Conservation (phyloP, 1,284 basidiomycete genomes). For the Ganoderma sp. region DNA sequence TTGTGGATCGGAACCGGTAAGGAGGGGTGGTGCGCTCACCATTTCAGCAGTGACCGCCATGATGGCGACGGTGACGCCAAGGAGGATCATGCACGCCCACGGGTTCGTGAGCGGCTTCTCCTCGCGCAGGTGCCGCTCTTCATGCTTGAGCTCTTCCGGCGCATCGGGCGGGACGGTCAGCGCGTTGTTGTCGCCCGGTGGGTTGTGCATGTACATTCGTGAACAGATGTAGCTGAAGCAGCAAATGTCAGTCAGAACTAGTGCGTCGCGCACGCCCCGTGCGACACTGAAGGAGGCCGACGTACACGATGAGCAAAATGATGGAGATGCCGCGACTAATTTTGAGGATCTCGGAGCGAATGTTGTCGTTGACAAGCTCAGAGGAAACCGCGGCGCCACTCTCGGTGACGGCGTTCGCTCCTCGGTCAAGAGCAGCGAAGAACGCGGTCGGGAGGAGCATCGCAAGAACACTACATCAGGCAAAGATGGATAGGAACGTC, state of each 20-base stretch:
- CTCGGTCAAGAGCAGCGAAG: constrained; percentile 64
- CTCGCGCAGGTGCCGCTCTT: constrained; percentile 49
- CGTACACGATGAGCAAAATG: constrained; percentile 64
- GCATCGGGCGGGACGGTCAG: constrained; percentile 50
- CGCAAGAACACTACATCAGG: constrained; percentile 64
- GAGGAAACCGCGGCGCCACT: constrained; percentile 9
- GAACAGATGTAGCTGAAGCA: constrained; percentile 62
- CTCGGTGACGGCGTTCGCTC: constrained; percentile 26
- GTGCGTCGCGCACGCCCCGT: not conserved
- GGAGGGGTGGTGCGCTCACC: constrained; percentile 45
- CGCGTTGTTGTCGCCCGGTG: constrained; percentile 62
- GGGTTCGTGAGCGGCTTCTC: constrained; percentile 63
- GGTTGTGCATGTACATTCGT: constrained; percentile 70
- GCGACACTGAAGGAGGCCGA: not conserved
- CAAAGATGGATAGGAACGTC: constrained; percentile 33
- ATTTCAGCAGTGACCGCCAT: constrained; percentile 74
- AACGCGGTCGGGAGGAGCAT: constrained; percentile 68
- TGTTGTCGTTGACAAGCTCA: constrained; percentile 40
- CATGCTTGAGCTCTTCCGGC: constrained; percentile 48
- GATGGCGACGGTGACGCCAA: constrained; percentile 58
- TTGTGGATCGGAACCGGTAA: not conserved
- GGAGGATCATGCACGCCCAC: constrained; percentile 60
- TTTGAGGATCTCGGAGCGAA: constrained; percentile 48
- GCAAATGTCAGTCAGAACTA: not conserved
- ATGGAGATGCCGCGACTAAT: constrained; percentile 69